Evolutionary conservation across 169 alveolate genomes (phyloP).

Genomic region (Eimeria nieschulzi): DNA sequence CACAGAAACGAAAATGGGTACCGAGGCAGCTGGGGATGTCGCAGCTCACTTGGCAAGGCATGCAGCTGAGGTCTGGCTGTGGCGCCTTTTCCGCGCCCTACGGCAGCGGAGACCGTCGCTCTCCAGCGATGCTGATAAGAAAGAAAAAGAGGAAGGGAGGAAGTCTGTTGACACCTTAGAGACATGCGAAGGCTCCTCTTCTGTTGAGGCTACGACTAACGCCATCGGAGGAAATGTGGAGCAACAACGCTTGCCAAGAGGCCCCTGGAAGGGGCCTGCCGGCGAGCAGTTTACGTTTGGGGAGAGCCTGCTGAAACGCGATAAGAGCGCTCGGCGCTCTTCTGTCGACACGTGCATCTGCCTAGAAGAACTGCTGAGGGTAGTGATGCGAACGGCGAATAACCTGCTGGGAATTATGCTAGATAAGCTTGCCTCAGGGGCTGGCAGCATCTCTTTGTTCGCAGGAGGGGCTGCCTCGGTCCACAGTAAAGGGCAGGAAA

Average conservation of each 20-base stretch:
- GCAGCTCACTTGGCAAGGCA: conserved; percentile 68
- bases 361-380: conserved; percentile 6
- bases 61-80: conserved; percentile 57
- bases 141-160: too few species aligned
- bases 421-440: neutral
- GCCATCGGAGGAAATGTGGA: too few species aligned
- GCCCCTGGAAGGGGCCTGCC: neutral
- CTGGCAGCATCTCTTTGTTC: neutral
- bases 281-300: conserved; percentile 16
- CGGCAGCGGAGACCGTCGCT: neutral
- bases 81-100: conserved; percentile 18
- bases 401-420: neutral
- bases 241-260: neutral
- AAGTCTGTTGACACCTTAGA: too few species aligned
- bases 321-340: neutral
- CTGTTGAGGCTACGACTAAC: too few species aligned
- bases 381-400: conserved; percentile 17
- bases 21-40: conserved; percentile 49
- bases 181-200: too few species aligned
- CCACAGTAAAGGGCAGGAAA: neutral
- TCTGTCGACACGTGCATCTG: neutral
- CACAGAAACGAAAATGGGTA: neutral
- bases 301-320: conserved; percentile 8
- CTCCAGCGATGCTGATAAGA: neutral
- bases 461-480: conserved; percentile 1